Evolutionary conservation across 371 early-diverging fungal genomes (phyloP).

Genomic region (Rhizopus delemar): DNA sequence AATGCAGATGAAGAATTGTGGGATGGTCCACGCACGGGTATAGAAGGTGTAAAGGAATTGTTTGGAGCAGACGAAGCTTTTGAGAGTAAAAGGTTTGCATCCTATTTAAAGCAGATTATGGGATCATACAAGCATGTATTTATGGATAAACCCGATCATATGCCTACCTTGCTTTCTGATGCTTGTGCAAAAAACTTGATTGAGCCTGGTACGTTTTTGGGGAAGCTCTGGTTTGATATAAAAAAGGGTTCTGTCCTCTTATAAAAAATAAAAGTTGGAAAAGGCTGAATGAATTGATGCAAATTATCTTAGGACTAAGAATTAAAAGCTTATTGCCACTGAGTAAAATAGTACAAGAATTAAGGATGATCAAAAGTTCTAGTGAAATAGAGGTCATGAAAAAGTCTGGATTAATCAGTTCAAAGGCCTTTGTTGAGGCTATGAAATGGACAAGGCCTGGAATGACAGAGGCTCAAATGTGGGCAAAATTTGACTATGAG

Average conservation of each 20-base stretch:
- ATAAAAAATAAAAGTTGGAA: conserved; percentile 1
- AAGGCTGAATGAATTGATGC: background rate
- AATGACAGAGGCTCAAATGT: conserved; percentile 74
- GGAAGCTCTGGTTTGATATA: conserved; percentile 17
- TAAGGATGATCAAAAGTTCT: conserved; percentile 77
- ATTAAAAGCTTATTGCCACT: conserved; percentile 53
- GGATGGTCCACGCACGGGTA: conserved; percentile 91
- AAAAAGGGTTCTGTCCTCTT: conserved; percentile 14
- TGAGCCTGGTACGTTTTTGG: conserved; percentile 38
- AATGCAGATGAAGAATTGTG: conserved; percentile 79
- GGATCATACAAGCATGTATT: conserved; percentile 32
- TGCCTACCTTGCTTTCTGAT: conserved; percentile 33
- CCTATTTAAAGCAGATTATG: conserved; percentile 28
- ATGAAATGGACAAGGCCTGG: conserved; percentile 74
- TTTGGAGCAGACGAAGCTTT: conserved; percentile 85
- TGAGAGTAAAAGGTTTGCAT: conserved; percentile 36
- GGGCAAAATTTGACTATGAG: conserved; percentile 78
- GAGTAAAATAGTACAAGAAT: conserved; percentile 65
- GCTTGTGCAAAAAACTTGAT: conserved; percentile 23
- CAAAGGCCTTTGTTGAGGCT: conserved; percentile 75
- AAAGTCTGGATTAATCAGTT: conserved; percentile 74
- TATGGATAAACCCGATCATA: conserved; percentile 35
- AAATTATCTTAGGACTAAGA: conserved; percentile 26
- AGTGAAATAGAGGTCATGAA: conserved; percentile 81
- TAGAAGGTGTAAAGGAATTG: conserved; percentile 72